Percentiles rank a stretch among this genome's conserved stretches.
Evolutionary conservation across 345 rosid species (phyloP).

Genomic region (Salix koriyanagi): DNA sequence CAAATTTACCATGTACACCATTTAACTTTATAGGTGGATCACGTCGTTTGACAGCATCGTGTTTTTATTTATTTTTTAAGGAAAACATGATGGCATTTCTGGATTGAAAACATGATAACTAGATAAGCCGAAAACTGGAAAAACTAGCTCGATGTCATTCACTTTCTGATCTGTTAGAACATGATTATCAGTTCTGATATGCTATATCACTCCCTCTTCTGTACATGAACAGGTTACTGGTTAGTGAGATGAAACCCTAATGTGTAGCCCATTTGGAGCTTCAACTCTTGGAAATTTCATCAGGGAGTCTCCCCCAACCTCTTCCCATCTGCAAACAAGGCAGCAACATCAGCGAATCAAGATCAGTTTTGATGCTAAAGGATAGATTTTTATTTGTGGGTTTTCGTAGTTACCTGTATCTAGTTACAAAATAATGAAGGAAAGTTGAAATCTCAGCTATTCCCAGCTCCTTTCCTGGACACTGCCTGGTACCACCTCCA

Average conservation of each 20-base stretch:
- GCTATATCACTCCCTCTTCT: conserved; percentile 18
- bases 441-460: conserved; percentile 83
- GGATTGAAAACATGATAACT: not conserved
- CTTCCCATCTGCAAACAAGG: conserved; percentile 72
- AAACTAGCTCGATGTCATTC: conserved; percentile 2
- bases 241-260: conserved; percentile 58
- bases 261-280: conserved; percentile 87
- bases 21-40: too few relatives aligned
- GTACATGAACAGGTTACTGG: conserved; percentile 14
- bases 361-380: not conserved
- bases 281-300: conserved; percentile 87
- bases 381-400: not conserved
- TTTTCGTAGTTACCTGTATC: conserved; percentile 48
- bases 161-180: conserved; percentile 23
- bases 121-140: conserved; percentile 8
- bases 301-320: conserved; percentile 61
- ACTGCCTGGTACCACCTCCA: conserved; percentile 86
- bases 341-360: not conserved
- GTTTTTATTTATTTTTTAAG: too few relatives aligned
- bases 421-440: conserved; percentile 85
- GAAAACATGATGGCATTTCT: not conserved
- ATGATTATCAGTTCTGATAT: conserved; percentile 7
- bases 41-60: too few relatives aligned
- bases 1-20: too few relatives aligned
- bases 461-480: conserved; percentile 95